Evolutionary conservation across 2,329 filamentous ascomycete genomes (phyloP), one percentile per base, ranked within the genome.

Genomic region (Emergomyces africanus): DNA sequence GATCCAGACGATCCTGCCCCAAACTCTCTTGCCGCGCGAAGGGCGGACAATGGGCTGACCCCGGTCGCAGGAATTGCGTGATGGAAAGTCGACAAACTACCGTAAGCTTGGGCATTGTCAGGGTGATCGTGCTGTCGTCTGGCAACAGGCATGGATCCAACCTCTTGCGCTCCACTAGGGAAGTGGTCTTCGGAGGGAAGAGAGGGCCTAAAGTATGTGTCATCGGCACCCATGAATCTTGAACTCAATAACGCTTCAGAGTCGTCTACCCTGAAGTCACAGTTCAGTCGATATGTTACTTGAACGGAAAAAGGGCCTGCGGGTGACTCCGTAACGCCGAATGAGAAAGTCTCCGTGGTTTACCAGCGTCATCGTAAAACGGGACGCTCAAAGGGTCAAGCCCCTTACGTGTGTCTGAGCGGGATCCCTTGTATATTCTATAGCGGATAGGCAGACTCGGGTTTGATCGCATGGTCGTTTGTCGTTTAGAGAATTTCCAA

Each of bases 231-330:
- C 82, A 96, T 90, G 69, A 97, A 96, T 37, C 90, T 86, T 15
- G 92, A 96, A 74, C 91, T 96, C 49, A 97, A 75, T 9, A 97
- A 75, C 5, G 91, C 87, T 73, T 97, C 94, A 0, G 90, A 88
- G 72, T 96, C 90, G 66, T 95, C 92, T 44, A 97, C 84, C 51
- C 88, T 85, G 72, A 99, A 96, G 67, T 87, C 90, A 75, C 89
- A 95, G 68, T 94, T 90, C 60, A 84, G 88, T 63, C 94, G 86
- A 73, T 95, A 96, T 12, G 85, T 84, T 35, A 96, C 89, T 42
- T 86, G 83, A 57, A 92, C 86, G 59, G 85, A 87, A 66, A 99
- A 83, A 5, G 88, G 85, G 30, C 94, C 94, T 33, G 90, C 87
- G 12, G 91, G 90, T 35, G 92, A 89, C 60, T 95, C 89, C 20